Conservation (phyloP, 345 rosid genomes). For the Dipteronia sinensis region DNA sequence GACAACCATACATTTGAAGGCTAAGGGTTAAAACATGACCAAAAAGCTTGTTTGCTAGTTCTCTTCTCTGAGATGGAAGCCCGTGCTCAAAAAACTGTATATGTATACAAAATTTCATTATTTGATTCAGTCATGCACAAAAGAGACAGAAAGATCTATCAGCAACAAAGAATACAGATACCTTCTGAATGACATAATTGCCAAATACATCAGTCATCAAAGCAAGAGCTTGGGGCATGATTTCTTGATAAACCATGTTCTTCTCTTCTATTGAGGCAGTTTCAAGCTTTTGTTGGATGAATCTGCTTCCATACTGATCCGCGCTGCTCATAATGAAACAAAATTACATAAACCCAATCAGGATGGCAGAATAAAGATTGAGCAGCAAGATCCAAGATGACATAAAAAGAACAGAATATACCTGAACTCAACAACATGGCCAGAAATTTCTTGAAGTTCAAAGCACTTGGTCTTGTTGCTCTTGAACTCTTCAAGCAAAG, state of each 20-base stretch:
- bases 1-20: constrained; percentile 75
- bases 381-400: neutral
- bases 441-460: constrained; percentile 68
- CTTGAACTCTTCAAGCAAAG: constrained; percentile 77
- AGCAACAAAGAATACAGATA: constrained; percentile 19
- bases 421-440: constrained; percentile 84
- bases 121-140: neutral
- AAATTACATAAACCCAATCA: neutral
- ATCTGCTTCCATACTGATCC: constrained; percentile 76
- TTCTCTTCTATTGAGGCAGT: constrained; percentile 57
- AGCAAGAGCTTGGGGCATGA: constrained; percentile 58
- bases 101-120: constrained; percentile 5
- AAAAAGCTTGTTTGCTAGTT: constrained; percentile 51
- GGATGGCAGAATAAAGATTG: neutral
- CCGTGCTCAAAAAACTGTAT: constrained; percentile 72
- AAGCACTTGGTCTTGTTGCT: constrained; percentile 65
- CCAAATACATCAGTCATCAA: constrained; percentile 80
- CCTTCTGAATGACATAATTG: constrained; percentile 74
- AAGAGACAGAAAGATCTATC: neutral
- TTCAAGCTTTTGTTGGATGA: constrained; percentile 68
- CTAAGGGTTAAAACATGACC: constrained; percentile 60
- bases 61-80: constrained; percentile 58
- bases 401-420: constrained; percentile 16
- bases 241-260: constrained; percentile 63
- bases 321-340: constrained; percentile 41